These are phyloP conservation scores for Candida pini DNA, from an alignment of 805 yeast species.

Conservation along the genomic window DNA sequence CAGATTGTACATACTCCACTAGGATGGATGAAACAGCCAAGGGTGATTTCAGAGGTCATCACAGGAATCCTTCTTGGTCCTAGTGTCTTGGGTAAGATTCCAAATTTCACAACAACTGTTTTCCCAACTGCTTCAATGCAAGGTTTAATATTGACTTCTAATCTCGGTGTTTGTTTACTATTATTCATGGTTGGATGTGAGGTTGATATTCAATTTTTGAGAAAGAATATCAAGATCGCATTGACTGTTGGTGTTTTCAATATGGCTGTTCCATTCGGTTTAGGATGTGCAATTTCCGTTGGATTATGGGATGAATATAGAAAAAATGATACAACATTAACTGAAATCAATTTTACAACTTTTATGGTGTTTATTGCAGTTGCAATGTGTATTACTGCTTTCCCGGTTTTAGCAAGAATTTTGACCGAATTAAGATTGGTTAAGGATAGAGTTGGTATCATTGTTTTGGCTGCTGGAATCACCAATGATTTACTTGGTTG, in stretches of 20 bases:
- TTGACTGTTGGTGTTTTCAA: slow-evolving; percentile 62
- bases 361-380: slow-evolving; percentile 78
- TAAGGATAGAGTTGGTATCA: slow-evolving; percentile 64
- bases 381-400: slow-evolving; percentile 80
- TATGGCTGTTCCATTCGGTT: slow-evolving; percentile 75
- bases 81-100: slow-evolving; percentile 66
- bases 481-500: slow-evolving; percentile 77
- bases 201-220: slow-evolving; percentile 63
- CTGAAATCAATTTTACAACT: slow-evolving; percentile 55
- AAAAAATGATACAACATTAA: slow-evolving; percentile 27
- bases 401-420: slow-evolving; percentile 78
- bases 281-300: slow-evolving; percentile 66
- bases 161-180: slow-evolving; percentile 67
- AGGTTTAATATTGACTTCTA: slow-evolving; percentile 62
- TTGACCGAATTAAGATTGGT: slow-evolving; percentile 66
- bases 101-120: slow-evolving; percentile 56
- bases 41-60: slow-evolving; percentile 77
- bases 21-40: slow-evolving; percentile 61
- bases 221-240: slow-evolving; percentile 55
- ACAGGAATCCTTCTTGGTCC: slow-evolving; percentile 76
- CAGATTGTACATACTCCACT: slow-evolving; percentile 58
- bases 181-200: slow-evolving; percentile 76
- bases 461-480: slow-evolving; percentile 80
- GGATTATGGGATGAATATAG: slow-evolving; percentile 60
- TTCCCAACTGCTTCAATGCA: slow-evolving; percentile 62